Conservation (phyloP, 192 early-diverging fungal genomes). For the Pilaira anomala region DNA sequence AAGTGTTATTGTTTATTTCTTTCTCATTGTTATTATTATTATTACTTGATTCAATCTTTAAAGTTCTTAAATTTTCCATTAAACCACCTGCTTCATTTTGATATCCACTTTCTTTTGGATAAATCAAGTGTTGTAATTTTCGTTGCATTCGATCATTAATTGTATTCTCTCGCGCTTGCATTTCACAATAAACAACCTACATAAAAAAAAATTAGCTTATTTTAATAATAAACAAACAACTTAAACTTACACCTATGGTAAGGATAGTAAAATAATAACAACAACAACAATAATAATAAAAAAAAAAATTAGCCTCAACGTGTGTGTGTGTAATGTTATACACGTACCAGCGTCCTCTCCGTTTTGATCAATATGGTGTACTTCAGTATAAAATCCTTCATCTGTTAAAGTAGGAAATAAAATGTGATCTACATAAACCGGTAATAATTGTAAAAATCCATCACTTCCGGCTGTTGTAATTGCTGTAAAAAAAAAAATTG, state of each 20-base stretch:
- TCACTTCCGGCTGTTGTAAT: conserved; percentile 55
- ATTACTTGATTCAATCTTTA: conserved; percentile 53
- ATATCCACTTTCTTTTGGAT: conserved; percentile 52
- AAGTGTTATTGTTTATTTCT: neutral
- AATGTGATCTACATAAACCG: conserved; percentile 59
- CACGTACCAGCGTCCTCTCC: conserved; percentile 56
- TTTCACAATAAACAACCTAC: conserved; percentile 57
- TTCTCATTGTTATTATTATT: neutral
- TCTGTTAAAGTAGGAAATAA: conserved; percentile 58
- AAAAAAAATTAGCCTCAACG: neutral
- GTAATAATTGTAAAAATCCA: conserved; percentile 55
- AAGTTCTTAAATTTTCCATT: conserved; percentile 48
- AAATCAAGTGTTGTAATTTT: conserved; percentile 45
- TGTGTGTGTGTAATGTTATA: conserved; percentile 10
- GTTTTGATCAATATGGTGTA: conserved; percentile 57
- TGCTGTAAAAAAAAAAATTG: conserved; percentile 16
- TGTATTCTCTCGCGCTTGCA: conserved; percentile 54
- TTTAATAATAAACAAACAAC: neutral
- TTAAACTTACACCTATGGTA: conserved; percentile 15
- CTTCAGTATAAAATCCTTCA: conserved; percentile 53
- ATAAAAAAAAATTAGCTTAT: neutral
- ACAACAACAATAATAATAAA: no score
- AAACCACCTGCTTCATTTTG: conserved; percentile 55
- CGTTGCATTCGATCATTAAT: conserved; percentile 38
- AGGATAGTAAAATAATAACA: conserved; percentile 13